phyloP scores from a whole-genome alignment of 2,329 filamentous ascomycete genomes.

The Cladorrhinum sp. region DNA sequence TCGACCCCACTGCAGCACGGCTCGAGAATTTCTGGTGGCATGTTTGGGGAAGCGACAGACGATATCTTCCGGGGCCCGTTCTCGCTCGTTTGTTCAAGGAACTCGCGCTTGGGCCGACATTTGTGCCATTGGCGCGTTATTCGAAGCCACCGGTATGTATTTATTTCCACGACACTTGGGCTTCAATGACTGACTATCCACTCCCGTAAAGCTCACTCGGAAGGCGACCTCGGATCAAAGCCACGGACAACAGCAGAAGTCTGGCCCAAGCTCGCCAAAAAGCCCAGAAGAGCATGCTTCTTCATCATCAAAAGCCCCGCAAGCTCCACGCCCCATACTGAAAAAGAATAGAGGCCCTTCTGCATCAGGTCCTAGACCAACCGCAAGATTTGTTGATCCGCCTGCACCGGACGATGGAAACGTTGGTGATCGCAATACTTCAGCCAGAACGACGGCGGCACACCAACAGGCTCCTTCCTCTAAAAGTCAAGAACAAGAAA shows the following conservation, averaged over 20 bases:
- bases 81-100: conserved; percentile 56
- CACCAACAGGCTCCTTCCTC: conserved; percentile 21
- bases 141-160: neutral
- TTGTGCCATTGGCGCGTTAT: conserved; percentile 48
- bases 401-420: conserved; percentile 47
- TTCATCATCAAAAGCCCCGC: conserved; percentile 47
- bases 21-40: conserved; percentile 67
- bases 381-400: conserved; percentile 59
- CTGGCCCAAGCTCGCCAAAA: neutral
- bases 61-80: conserved; percentile 49
- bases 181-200: no score
- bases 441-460: conserved; percentile 38
- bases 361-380: conserved; percentile 52
- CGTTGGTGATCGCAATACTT: conserved; percentile 35
- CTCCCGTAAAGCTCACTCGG: neutral
- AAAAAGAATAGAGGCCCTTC: conserved; percentile 58
- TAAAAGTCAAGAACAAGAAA: neutral
- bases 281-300: conserved; percentile 21
- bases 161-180: no score
- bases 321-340: conserved; percentile 52
- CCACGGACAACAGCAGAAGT: neutral
- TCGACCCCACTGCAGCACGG: conserved; percentile 60
- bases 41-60: conserved; percentile 58
- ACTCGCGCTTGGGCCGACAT: conserved; percentile 56
- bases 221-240: no score